Base-by-base conservation (phyloP, 176 grass and related monocot species). In the Neostapfia colusana region DNA sequence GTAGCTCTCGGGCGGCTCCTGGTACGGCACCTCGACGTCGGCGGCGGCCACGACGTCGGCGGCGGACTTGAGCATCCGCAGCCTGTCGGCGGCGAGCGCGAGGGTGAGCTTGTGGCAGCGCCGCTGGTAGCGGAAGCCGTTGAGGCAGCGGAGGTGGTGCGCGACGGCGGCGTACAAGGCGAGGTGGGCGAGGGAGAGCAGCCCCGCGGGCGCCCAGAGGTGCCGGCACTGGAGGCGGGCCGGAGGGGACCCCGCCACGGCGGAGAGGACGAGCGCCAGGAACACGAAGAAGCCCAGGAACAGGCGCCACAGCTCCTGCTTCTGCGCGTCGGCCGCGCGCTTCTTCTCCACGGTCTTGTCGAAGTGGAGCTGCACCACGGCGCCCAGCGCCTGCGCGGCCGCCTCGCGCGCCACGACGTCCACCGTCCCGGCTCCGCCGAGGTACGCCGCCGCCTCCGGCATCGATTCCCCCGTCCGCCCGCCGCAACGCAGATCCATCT, bases 321-420 rank as follows among this genome's bases (percentile, higher is more conserved):
- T 93, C 88, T 97, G 94, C 64, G 79, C 84, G 77, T 97, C 94
- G 10, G 92, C 86, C 38, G 72, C 67, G 13, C 94, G 94, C 81
- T 97, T 97, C 94, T 90, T 97, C 86, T 92, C 94, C 59, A 97
- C 75, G 11, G 88, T 91, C 86, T 97, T 97, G 81, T 93, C 94
- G 81, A 93, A 91, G 85, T 97, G 94, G 16, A 97, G 89, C 89
- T 97, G 88, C 18, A 97, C 77, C 55, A 93, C 86, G 6, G 86
- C 58, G 63, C 90, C 92, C 62, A 97, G 91, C 17, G 79, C 72
- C 83, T 85, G 86, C 66, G 88, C 86, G 39, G 89, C 94, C 68
- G 89, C 82, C 16, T 87, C 89, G 50, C 85, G 74, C 16, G 81
- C 56, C 16, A 88, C 75, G 61, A 81, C 75, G 55, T 63, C 72